Evolutionary conservation across 352 stramenopile species (phyloP).

Genomic region (Globisporangium irregulare): DNA sequence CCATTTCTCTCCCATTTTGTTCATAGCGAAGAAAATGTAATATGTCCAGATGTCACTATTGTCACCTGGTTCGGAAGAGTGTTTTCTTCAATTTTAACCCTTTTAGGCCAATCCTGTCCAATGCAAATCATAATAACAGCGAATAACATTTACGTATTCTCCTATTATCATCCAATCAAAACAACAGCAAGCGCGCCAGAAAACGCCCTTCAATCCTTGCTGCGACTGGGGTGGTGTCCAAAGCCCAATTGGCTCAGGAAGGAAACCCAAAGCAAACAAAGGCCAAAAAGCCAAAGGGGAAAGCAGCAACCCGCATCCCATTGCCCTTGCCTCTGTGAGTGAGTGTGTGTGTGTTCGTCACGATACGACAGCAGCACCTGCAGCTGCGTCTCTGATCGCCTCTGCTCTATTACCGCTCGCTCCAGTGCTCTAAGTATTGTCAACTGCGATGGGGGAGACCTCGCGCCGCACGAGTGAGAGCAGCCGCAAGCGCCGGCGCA

Average conservation of each 20-base stretch:
- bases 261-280: background rate
- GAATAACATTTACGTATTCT: background rate
- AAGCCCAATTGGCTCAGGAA: constrained; percentile 14
- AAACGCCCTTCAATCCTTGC: constrained; percentile 14
- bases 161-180: background rate
- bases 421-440: background rate
- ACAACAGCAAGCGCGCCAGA: background rate
- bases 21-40: background rate
- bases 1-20: background rate
- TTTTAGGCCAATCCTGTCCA: background rate
- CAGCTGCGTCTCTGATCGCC: background rate
- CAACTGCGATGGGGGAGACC: constrained; percentile 20
- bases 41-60: background rate
- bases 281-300: background rate
- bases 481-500: constrained; percentile 33
- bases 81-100: background rate
- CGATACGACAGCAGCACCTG: background rate
- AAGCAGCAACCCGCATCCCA: background rate
- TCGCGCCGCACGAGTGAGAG: constrained; percentile 15
- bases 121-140: background rate
- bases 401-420: background rate
- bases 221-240: constrained; percentile 7
- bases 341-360: background rate
- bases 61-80: background rate
- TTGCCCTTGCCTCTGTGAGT: background rate